phyloP scores from a whole-genome alignment of 1,284 basidiomycete genomes.

The Schizopora paradoxa region DNA sequence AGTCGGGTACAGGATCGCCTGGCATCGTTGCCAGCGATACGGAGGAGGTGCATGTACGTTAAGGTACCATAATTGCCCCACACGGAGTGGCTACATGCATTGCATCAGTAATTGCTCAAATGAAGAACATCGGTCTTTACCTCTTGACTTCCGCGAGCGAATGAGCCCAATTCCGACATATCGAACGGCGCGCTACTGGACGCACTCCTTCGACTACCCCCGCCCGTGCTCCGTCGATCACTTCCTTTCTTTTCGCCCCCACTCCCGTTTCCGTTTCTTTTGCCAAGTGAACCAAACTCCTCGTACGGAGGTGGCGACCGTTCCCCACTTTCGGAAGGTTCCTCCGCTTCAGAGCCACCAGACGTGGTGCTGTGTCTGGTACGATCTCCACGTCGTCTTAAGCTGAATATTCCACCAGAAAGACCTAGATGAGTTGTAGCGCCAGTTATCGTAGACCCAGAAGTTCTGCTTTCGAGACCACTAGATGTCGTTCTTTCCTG shows the following conservation, averaged over 20 bases:
- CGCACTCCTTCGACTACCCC: slow-evolving; percentile 21
- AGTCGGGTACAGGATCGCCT: slow-evolving; percentile 76
- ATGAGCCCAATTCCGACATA: slow-evolving; percentile 41
- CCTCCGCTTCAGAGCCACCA: slow-evolving; percentile 2
- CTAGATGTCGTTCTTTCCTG: slow-evolving; percentile 55
- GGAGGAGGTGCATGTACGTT: slow-evolving; percentile 79
- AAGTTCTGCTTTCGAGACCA: slow-evolving; percentile 24
- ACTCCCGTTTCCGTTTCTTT: slow-evolving; percentile 23
- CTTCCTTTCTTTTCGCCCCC: background rate
- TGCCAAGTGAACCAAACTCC: slow-evolving; percentile 10
- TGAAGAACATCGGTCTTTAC: slow-evolving; percentile 33
- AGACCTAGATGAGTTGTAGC: slow-evolving; percentile 31
- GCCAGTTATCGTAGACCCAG: slow-evolving; percentile 27
- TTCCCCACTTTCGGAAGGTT: background rate
- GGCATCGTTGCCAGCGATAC: slow-evolving; percentile 79
- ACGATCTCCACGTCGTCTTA: slow-evolving; percentile 53
- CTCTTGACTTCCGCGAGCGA: slow-evolving; percentile 38
- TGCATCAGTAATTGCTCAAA: slow-evolving; percentile 13
- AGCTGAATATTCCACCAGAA: slow-evolving; percentile 54
- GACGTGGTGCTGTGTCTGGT: slow-evolving; percentile 22
- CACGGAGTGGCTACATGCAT: slow-evolving; percentile 62
- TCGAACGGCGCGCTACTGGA: slow-evolving; percentile 39
- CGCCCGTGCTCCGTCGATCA: slow-evolving; percentile 6
- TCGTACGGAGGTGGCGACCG: slow-evolving; percentile 14
- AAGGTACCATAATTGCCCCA: slow-evolving; percentile 82